These are phyloP conservation scores for Cercospora beticola DNA, from an alignment of 2,329 filamentous ascomycete genomes.

Conservation along the genomic window DNA sequence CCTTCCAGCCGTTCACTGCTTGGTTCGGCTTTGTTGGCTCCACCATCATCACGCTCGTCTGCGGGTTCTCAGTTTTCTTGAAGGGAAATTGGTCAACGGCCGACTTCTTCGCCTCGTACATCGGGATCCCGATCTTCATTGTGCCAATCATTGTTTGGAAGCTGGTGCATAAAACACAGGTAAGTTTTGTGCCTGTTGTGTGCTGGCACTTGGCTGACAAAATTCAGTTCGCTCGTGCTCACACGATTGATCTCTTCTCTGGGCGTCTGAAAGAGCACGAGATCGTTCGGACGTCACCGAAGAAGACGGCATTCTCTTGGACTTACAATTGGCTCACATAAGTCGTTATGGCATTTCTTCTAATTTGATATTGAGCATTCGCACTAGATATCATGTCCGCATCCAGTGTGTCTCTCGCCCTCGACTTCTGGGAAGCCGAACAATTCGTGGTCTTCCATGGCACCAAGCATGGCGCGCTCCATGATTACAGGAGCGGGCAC, in stretches of 20 bases:
- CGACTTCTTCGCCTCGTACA: constrained; percentile 43
- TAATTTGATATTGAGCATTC: background rate
- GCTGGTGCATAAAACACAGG: constrained; percentile 3
- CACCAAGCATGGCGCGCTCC: constrained; percentile 2
- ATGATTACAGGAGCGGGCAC: background rate
- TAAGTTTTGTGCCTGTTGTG: background rate
- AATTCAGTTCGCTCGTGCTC: background rate
- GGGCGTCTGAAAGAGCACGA: background rate
- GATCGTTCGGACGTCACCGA: background rate
- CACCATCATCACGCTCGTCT: constrained; percentile 32
- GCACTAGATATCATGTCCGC: constrained; percentile 5
- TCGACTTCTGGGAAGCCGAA: constrained; percentile 8
- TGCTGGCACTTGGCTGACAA: background rate
- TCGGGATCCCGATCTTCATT: constrained; percentile 42
- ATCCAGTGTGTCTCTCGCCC: constrained; percentile 11
- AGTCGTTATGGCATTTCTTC: background rate
- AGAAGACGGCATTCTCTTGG: constrained; percentile 4
- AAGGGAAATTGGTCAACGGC: constrained; percentile 33
- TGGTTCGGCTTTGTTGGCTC: constrained; percentile 23
- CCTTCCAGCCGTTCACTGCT: constrained; percentile 23
- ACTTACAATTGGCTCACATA: constrained; percentile 6
- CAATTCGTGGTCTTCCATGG: constrained; percentile 9
- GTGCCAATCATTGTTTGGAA: constrained; percentile 28
- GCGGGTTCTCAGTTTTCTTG: constrained; percentile 35
- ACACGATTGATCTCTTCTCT: background rate